Percentiles rank a stretch among this genome's conserved stretches.
phyloP scores from a whole-genome alignment of 1,284 basidiomycete genomes.

The Cronartium quercuum region DNA sequence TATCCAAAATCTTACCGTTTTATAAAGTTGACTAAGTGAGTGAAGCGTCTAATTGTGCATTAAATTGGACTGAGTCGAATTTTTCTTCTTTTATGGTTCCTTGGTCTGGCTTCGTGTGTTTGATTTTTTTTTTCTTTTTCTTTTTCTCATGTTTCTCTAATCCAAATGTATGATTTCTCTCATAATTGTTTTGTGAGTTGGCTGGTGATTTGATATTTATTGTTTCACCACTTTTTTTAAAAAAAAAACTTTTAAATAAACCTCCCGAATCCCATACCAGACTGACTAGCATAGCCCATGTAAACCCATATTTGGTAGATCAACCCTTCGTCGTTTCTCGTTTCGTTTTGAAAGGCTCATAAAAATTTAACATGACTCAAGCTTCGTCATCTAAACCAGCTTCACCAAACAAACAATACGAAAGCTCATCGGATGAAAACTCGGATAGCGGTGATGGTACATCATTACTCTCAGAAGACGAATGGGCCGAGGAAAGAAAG shows the following conservation, averaged over 20 bases:
- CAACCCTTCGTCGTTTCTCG: too few species aligned
- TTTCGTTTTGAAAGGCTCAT: too few species aligned
- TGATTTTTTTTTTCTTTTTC: not conserved
- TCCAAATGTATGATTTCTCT: not conserved
- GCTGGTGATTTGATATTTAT: too few species aligned
- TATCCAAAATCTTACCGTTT: not conserved
- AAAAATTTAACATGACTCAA: too few species aligned
- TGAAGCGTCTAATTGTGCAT: not conserved
- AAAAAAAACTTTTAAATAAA: too few species aligned
- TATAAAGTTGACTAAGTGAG: not conserved
- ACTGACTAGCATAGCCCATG: too few species aligned
- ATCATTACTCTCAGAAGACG: conserved; percentile 4
- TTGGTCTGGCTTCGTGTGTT: not conserved
- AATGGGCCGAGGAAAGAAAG: conserved; percentile 1
- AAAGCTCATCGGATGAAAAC: not conserved
- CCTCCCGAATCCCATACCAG: too few species aligned
- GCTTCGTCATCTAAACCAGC: not conserved
- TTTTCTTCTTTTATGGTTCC: not conserved
- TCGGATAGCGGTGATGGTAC: not conserved
- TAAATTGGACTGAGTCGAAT: not conserved
- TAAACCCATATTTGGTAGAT: too few species aligned
- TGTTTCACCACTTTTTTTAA: too few species aligned
- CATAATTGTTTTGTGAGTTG: not conserved
- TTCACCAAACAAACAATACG: not conserved
- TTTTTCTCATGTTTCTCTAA: not conserved